Conservation (phyloP, 116 monocot species). For the Dioscorea cayenensis region DNA sequence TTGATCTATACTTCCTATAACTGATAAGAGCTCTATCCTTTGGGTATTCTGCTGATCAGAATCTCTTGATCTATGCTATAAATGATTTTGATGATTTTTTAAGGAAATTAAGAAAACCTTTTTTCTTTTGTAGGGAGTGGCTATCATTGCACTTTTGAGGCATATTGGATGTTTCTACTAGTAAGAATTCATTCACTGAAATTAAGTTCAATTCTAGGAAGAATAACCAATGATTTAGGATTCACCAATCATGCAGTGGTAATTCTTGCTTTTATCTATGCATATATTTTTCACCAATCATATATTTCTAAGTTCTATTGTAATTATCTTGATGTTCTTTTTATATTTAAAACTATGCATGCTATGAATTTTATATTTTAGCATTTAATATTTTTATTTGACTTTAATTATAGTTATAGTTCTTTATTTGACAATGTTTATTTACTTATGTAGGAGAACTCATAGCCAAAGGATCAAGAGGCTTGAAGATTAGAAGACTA, state of each 20-base stretch:
- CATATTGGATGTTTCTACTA: constrained; percentile 88
- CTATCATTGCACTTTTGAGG: constrained; percentile 76
- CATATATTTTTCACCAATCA: neutral
- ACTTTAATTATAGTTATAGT: too few relatives aligned
- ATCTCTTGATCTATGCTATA: too few relatives aligned
- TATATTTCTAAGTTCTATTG: too few relatives aligned
- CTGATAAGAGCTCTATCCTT: neutral
- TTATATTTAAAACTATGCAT: too few relatives aligned
- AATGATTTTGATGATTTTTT: too few relatives aligned
- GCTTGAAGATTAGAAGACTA: too few relatives aligned
- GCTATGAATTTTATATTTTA: too few relatives aligned
- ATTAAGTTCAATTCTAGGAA: neutral
- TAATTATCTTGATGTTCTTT: too few relatives aligned
- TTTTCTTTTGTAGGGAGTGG: constrained; percentile 46
- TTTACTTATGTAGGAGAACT: too few relatives aligned
- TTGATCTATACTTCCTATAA: neutral
- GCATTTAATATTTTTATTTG: too few relatives aligned
- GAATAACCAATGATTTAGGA: neutral
- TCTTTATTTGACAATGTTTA: too few relatives aligned
- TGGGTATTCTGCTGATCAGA: neutral
- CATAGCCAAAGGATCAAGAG: too few relatives aligned
- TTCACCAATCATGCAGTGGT: neutral
- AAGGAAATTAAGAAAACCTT: neutral
- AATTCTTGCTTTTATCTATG: neutral
- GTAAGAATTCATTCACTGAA: constrained; percentile 16